Percentiles rank a stretch among this genome's conserved stretches.
These are phyloP conservation scores for Leptodontidium sp. DNA, from an alignment of 2,329 filamentous ascomycete genomes.

Conservation along the genomic window DNA sequence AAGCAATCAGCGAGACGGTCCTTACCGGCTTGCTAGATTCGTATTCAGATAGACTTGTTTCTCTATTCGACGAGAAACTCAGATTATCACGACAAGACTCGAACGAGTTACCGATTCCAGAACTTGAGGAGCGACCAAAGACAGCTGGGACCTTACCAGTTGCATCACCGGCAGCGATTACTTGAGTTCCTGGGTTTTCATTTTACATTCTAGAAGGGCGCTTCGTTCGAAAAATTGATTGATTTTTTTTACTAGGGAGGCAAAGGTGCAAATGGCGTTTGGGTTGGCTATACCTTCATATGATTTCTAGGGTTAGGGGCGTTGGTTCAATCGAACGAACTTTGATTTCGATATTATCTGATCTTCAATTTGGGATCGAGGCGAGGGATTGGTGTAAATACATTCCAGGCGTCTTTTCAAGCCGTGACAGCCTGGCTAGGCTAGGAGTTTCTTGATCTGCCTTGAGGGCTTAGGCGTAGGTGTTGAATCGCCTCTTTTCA, in stretches of 20 bases:
- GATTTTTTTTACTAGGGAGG: constrained; percentile 5
- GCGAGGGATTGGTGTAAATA: constrained; percentile 10
- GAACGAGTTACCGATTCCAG: constrained; percentile 25
- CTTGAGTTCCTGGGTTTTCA: neutral
- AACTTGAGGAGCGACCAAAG: constrained; percentile 38
- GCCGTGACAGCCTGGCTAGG: neutral
- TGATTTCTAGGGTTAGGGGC: constrained; percentile 20
- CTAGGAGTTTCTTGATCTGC: constrained; percentile 10
- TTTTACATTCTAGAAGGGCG: constrained; percentile 7
- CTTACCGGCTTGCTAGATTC: constrained; percentile 74
- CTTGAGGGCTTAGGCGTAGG: neutral
- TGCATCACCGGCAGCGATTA: neutral
- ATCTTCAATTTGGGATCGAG: neutral
- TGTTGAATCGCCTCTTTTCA: neutral
- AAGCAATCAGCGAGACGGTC: constrained; percentile 62
- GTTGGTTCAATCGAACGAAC: neutral
- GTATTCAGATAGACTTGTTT: constrained; percentile 76
- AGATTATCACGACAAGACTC: constrained; percentile 51
- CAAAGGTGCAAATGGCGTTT: constrained; percentile 9
- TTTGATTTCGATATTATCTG: neutral
- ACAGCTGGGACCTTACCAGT: constrained; percentile 35
- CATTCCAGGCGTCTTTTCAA: constrained; percentile 6
- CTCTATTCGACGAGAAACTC: constrained; percentile 76
- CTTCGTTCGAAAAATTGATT: constrained; percentile 1
- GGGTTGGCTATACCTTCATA: constrained; percentile 17